A percentile compares a stretch with the other conserved stretches of the same genome.
These are phyloP conservation scores for Suillus fuscotomentosus DNA, from an alignment of 768 basidiomycete genomes.

Conservation along the genomic window DNA sequence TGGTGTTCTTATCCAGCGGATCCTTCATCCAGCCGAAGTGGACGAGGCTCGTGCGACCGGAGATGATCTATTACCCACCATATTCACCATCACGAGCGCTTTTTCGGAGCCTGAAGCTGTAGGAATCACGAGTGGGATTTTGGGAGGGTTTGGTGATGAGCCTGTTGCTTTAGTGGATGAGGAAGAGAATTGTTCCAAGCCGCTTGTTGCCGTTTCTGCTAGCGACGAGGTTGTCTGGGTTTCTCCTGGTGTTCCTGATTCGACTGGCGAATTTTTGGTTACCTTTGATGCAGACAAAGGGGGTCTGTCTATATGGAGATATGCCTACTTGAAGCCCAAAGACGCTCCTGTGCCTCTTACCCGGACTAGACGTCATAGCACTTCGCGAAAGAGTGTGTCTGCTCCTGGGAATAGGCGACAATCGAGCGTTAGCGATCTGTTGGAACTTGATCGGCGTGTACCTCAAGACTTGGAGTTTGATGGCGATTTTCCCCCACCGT, in stretches of 20 bases:
- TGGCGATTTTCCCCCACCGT: constrained; percentile 31
- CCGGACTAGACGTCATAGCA: constrained; percentile 21
- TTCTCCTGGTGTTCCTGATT: constrained; percentile 40
- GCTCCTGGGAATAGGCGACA: constrained; percentile 35
- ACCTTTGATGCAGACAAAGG: constrained; percentile 56
- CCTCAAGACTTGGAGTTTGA: constrained; percentile 36
- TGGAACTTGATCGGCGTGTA: constrained; percentile 31
- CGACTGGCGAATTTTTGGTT: constrained; percentile 49
- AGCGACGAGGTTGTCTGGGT: constrained; percentile 67
- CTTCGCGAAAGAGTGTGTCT: constrained; percentile 39
- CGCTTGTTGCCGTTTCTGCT: constrained; percentile 55
- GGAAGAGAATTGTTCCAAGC: constrained; percentile 48
- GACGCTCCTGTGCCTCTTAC: constrained; percentile 45
- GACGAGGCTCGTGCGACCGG: constrained; percentile 65
- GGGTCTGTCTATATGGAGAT: constrained; percentile 69
- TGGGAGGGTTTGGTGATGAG: constrained; percentile 38
- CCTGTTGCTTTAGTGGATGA: constrained; percentile 49
- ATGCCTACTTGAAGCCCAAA: constrained; percentile 62
- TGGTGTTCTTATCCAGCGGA: constrained; percentile 77
- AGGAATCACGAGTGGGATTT: constrained; percentile 62
- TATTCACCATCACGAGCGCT: constrained; percentile 76
- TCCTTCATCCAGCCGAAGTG: constrained; percentile 64
- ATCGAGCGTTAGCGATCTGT: constrained; percentile 35
- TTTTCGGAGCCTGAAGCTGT: constrained; percentile 74
- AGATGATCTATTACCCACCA: constrained; percentile 70